Conservation (phyloP, 768 basidiomycete species). For the Pulveroboletus sp. region DNA sequence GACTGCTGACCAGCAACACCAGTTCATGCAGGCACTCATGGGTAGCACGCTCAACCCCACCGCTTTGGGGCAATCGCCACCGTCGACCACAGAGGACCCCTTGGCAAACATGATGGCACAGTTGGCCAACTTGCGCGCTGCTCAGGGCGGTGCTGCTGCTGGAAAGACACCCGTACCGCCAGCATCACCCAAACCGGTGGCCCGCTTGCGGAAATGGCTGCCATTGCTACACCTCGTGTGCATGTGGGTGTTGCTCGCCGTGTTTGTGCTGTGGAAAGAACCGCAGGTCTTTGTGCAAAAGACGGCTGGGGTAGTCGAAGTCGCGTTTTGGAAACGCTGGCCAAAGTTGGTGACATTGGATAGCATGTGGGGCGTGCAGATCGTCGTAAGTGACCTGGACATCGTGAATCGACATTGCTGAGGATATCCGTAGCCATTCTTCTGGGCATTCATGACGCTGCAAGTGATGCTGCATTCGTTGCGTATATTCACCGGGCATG, state of each 20-base stretch:
- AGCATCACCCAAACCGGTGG: constrained; percentile 32
- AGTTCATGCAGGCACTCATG: constrained; percentile 68
- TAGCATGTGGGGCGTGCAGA: constrained; percentile 48
- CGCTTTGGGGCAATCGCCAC: constrained; percentile 15
- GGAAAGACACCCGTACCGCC: constrained; percentile 29
- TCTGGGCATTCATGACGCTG: constrained; percentile 77
- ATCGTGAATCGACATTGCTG: background rate
- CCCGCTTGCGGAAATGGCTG: constrained; percentile 56
- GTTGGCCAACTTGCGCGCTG: constrained; percentile 23
- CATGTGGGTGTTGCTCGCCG: constrained; percentile 63
- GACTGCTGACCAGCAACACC: constrained; percentile 67
- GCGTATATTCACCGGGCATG: constrained; percentile 67
- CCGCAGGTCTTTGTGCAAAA: constrained; percentile 47
- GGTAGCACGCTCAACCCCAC: constrained; percentile 31
- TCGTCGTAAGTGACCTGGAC: constrained; percentile 46
- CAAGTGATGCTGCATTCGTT: constrained; percentile 70
- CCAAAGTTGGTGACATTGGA: constrained; percentile 45
- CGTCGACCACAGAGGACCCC: constrained; percentile 36
- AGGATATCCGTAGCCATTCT: constrained; percentile 57
- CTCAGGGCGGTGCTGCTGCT: constrained; percentile 16
- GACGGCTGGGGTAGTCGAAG: constrained; percentile 33
- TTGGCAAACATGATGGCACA: constrained; percentile 44
- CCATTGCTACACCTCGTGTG: constrained; percentile 64
- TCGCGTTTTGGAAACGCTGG: constrained; percentile 59
- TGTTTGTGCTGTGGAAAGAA: constrained; percentile 67